phyloP scores from a whole-genome alignment of 805 yeast genomes.

The Vanderwaltozyma yarrowii region DNA sequence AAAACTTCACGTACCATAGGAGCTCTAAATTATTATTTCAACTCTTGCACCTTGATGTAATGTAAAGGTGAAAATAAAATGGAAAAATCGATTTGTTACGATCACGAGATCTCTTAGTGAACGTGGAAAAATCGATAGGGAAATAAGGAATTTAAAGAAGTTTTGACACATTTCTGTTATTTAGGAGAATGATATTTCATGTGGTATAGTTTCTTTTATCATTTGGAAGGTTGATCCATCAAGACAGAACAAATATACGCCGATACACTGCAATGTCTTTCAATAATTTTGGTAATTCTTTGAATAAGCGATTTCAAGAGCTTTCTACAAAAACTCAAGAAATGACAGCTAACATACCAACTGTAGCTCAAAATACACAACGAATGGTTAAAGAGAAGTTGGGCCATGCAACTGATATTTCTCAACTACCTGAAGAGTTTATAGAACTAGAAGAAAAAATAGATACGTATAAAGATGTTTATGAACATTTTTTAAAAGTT shows the following conservation, averaged over 20 bases:
- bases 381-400: constrained; percentile 66
- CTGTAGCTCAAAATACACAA: constrained; percentile 61
- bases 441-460: constrained; percentile 59
- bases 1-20: no score
- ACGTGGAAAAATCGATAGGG: no score
- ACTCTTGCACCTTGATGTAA: no score
- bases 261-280: constrained; percentile 19
- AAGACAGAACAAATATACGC: background rate
- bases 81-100: no score
- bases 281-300: constrained; percentile 18
- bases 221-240: background rate
- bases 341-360: constrained; percentile 45
- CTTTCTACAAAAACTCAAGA: constrained; percentile 29
- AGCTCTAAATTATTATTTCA: no score
- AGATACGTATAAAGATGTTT: constrained; percentile 60
- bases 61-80: no score
- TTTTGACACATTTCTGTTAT: no score
- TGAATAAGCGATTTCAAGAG: constrained; percentile 25
- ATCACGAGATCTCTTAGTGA: no score
- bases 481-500: constrained; percentile 43
- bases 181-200: no score
- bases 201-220: no score
- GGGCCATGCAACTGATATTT: constrained; percentile 68
- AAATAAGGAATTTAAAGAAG: no score
- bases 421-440: constrained; percentile 74